Conservation (phyloP, 2,329 filamentous ascomycete species). For the Penicillium palitans region DNA sequence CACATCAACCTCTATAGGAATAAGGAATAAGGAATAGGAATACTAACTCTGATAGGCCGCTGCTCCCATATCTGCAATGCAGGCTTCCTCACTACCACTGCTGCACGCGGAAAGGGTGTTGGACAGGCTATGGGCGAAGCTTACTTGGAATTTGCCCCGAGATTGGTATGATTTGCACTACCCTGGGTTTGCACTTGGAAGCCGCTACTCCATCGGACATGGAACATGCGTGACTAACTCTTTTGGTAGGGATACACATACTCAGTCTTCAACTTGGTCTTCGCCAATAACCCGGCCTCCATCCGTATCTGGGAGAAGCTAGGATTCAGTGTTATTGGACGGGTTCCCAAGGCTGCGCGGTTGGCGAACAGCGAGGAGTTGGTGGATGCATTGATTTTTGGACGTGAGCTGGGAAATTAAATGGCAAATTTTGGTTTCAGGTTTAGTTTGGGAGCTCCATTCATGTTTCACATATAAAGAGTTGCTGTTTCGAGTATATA, state of each 20-base stretch:
- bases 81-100: constrained; percentile 38
- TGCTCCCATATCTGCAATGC: constrained; percentile 44
- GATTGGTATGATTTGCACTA: constrained; percentile 28
- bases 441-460: not conserved
- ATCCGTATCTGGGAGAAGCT: constrained; percentile 43
- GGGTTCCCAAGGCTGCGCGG: constrained; percentile 39
- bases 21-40: not conserved
- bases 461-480: not conserved
- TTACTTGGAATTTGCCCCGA: constrained; percentile 41
- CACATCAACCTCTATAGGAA: not conserved
- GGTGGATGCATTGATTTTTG: constrained; percentile 44
- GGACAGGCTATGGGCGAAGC: constrained; percentile 39
- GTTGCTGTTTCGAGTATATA: not conserved
- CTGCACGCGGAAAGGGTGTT: constrained; percentile 37
- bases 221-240: not conserved
- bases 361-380: constrained; percentile 38
- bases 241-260: constrained; percentile 40
- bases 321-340: constrained; percentile 40
- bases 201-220: not conserved
- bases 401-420: constrained; percentile 32
- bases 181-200: not conserved
- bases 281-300: constrained; percentile 42
- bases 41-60: constrained; percentile 28
- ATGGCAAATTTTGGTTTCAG: not conserved
- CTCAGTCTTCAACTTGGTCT: constrained; percentile 45